These are phyloP conservation scores for Anthoceros angustus DNA, from an alignment of 225 moss, liverwort and hornwort species.

Conservation along the genomic window DNA sequence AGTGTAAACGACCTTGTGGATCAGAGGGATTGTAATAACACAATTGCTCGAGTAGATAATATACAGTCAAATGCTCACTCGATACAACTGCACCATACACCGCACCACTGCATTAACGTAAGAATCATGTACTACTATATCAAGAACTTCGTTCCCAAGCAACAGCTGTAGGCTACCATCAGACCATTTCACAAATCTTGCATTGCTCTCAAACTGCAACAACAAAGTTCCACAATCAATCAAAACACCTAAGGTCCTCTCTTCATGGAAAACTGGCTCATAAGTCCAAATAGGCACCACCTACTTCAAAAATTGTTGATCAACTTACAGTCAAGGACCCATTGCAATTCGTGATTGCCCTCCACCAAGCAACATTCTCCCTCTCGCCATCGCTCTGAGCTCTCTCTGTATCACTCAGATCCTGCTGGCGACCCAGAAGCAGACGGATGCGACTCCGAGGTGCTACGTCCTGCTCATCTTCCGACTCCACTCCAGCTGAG, in stretches of 20 bases:
- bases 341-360: slow-evolving; percentile 40
- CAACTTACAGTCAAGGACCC: slow-evolving; percentile 20
- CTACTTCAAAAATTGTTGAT: neutral
- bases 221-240: slow-evolving; percentile 3
- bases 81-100: no score
- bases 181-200: slow-evolving; percentile 99
- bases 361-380: no score
- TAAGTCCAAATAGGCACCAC: no score
- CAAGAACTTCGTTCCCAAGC: slow-evolving; percentile 88
- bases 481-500: no score
- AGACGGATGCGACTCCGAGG: neutral
- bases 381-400: no score
- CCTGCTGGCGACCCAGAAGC: slow-evolving; percentile 10
- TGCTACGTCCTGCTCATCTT: no score
- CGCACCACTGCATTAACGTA: neutral
- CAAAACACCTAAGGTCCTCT: no score
- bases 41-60: slow-evolving; percentile 5
- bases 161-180: no score
- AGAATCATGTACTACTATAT: slow-evolving; percentile 75
- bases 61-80: neutral
- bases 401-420: no score
- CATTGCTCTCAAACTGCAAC: slow-evolving; percentile 89
- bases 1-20: slow-evolving; percentile 81
- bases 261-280: no score
- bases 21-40: slow-evolving; percentile 42